Evolutionary conservation across 1,284 basidiomycete species (phyloP), one percentile per base, ranked within the genome.

Genomic region (Leccinum subrobustum): DNA sequence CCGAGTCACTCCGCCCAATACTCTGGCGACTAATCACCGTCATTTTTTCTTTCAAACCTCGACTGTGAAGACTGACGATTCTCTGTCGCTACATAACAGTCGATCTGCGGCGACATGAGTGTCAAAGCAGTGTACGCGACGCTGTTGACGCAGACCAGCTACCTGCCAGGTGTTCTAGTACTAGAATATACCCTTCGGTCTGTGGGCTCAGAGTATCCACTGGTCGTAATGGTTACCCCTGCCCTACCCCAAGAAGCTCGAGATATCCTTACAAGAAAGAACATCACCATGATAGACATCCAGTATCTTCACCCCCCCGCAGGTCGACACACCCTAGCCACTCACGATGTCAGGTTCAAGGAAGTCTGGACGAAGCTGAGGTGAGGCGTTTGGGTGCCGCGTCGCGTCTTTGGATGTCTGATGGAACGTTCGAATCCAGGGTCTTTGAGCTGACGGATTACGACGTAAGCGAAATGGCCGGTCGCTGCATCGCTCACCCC

Each of bases 281-380:
- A 81, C 1, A 85, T 95, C 65, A 60, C 63, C 4, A 80, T 86
- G 31, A 75, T 81, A 61, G 83, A 89, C 3, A 81, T 96, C 50
- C 79, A 86, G 29, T 76, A 77, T 42, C 78, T 97, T 39, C 68
- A 78, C 4, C 92, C 92, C 14, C 74, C 75, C 23, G 74, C 77
- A 14, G 82, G 81, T 33, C 69, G 72, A 12, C 83, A 89, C 69
- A 72, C 65, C 7, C 74, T 88, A 18, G 67, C 79, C 11, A 73
- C 70, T 35, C 76, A 82, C 61, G 90, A 92, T 67, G 75, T 74
- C 42, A 81, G 95, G 52, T 95, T 97, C 71, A 77, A 77, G 18
- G 93, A 96, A 71, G 93, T 93, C 4, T 97, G 95, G 95, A 92
- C 91, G 3, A 97, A 97, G 74, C 76, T 97, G 57, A 84, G 88